These are phyloP conservation scores for Mycena vulgaris DNA, from an alignment of 768 basidiomycete species.

Conservation along the genomic window DNA sequence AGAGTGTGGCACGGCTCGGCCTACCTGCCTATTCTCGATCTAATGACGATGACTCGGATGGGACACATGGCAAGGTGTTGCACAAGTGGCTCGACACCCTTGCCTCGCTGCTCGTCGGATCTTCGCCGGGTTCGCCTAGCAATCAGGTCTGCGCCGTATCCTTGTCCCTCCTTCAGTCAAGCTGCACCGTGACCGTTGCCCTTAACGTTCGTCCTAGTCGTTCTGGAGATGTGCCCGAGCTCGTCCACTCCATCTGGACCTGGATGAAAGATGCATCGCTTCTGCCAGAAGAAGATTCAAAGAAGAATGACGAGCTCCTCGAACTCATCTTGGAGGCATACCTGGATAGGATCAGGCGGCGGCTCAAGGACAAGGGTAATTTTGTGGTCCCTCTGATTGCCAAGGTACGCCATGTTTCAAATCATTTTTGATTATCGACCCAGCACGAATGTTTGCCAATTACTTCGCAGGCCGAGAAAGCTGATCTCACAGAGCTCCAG, in stretches of 20 bases:
- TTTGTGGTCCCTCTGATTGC: conserved; percentile 16
- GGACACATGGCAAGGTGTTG: conserved; percentile 11
- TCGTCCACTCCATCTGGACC: conserved; percentile 23
- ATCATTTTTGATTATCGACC: not conserved
- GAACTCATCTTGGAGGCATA: conserved; percentile 23
- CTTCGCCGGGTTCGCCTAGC: conserved; percentile 5
- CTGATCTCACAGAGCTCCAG: conserved; percentile 18
- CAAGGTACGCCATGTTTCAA: conserved; percentile 20
- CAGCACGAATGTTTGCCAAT: conserved; percentile 1
- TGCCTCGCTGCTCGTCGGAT: conserved; percentile 20
- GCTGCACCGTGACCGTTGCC: conserved; percentile 20
- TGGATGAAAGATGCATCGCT: conserved; percentile 27
- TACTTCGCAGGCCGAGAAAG: conserved; percentile 13
- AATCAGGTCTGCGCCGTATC: conserved; percentile 27
- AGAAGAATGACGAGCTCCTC: conserved; percentile 20
- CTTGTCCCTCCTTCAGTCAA: conserved; percentile 15
- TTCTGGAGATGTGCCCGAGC: conserved; percentile 6
- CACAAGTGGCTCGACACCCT: conserved; percentile 22
- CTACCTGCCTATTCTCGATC: conserved; percentile 9
- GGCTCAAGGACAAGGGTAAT: conserved; percentile 21
- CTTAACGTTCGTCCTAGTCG: conserved; percentile 1
- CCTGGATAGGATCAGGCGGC: conserved; percentile 16
- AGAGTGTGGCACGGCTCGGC: conserved; percentile 6
- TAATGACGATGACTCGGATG: conserved; percentile 1
- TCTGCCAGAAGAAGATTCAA: conserved; percentile 19